Conservation (phyloP, 768 basidiomycete species). For the Lactarius pseudohatsudake region DNA sequence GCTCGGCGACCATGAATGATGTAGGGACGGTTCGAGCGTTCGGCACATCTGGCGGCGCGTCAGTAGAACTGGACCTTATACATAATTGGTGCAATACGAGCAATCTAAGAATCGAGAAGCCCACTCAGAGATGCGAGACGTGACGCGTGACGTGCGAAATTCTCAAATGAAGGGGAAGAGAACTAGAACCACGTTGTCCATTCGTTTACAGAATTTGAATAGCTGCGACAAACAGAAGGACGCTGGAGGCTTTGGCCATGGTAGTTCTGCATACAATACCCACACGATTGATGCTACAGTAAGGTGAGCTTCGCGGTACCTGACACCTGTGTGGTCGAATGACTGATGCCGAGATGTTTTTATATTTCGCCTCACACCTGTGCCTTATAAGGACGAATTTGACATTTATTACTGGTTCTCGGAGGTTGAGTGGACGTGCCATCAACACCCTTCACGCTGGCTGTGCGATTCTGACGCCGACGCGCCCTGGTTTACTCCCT, state of each 20-base stretch:
- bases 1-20: background rate
- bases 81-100: background rate
- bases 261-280: background rate
- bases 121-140: background rate
- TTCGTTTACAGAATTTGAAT: background rate
- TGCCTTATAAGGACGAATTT: background rate
- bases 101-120: background rate
- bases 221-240: background rate
- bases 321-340: background rate
- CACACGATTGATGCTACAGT: background rate
- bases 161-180: background rate
- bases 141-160: conserved; percentile 1
- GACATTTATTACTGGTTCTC: background rate
- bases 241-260: background rate
- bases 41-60: background rate
- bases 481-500: background rate
- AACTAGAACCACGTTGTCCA: background rate
- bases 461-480: background rate
- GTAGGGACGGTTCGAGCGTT: background rate
- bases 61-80: background rate
- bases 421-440: background rate
- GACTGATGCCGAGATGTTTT: background rate
- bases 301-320: background rate
- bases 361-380: background rate
- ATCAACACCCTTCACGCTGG: background rate